Percentiles rank a stretch among this genome's conserved stretches.
phyloP scores from a whole-genome alignment of 2,329 filamentous ascomycete genomes.

The Beauveria varroae region DNA sequence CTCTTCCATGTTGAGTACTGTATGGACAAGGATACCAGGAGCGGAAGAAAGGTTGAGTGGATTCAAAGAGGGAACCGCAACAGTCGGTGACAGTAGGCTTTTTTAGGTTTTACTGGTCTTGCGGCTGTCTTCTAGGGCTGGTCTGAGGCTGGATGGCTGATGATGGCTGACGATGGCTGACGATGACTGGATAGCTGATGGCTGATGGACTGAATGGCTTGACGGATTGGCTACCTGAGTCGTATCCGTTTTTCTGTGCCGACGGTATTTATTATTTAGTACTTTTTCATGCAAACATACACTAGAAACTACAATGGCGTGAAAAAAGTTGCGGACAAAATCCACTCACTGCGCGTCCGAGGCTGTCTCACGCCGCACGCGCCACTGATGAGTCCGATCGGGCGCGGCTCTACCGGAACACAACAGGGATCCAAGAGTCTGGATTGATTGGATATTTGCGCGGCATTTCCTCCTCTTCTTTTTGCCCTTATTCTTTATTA shows the following conservation, averaged over 20 bases:
- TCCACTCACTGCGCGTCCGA: not conserved
- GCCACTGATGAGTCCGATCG: conserved; percentile 2
- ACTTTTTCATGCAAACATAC: too few species aligned
- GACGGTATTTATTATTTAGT: too few species aligned
- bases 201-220: too few species aligned
- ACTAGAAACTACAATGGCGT: too few species aligned
- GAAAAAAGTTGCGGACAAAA: not conserved
- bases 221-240: too few species aligned
- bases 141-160: too few species aligned
- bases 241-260: too few species aligned
- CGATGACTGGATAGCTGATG: too few species aligned
- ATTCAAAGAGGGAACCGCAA: not conserved
- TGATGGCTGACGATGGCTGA: too few species aligned
- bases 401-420: conserved; percentile 9
- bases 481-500: not conserved
- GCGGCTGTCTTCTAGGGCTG: too few species aligned
- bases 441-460: not conserved
- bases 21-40: not conserved
- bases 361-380: not conserved
- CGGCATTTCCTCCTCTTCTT: not conserved
- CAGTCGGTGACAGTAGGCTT: not conserved
- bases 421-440: not conserved
- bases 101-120: not conserved
- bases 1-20: too few species aligned
- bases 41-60: not conserved